phyloP scores from a whole-genome alignment of 306 rosid genomes.

The Echinosophora koreensis region DNA sequence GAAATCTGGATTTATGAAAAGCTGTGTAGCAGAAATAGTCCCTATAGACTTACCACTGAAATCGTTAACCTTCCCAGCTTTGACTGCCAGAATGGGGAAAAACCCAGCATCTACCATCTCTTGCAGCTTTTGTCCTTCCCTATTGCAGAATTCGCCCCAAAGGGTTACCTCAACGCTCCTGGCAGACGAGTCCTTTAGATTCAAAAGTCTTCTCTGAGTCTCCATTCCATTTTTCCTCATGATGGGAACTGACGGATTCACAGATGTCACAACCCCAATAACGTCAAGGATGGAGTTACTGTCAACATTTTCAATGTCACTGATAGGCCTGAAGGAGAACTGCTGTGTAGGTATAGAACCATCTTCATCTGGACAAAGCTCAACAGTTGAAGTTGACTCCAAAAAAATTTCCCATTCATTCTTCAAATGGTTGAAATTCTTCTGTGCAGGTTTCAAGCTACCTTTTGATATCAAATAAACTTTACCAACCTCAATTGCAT shows the following conservation, averaged over 20 bases:
- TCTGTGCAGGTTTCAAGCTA: constrained; percentile 91
- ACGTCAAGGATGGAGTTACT: constrained; percentile 82
- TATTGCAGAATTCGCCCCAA: constrained; percentile 97
- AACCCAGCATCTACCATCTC: constrained; percentile 69
- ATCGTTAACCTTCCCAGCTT: constrained; percentile 90
- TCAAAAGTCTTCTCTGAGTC: constrained; percentile 85
- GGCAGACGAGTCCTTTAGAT: constrained; percentile 83
- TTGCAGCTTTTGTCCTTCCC: constrained; percentile 91
- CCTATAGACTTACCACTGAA: constrained; percentile 94
- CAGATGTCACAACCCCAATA: constrained; percentile 80
- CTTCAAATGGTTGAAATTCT: constrained; percentile 92
- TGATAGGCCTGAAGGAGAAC: constrained; percentile 84
- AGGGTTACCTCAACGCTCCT: constrained; percentile 87
- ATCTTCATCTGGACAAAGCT: constrained; percentile 90
- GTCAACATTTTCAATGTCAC: constrained; percentile 81
- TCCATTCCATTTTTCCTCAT: constrained; percentile 99
- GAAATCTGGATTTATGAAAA: constrained; percentile 84
- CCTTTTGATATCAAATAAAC: constrained; percentile 95
- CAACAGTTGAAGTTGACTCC: constrained; percentile 82
- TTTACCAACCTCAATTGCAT: constrained; percentile 82
- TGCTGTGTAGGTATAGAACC: constrained; percentile 90
- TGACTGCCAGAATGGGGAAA: constrained; percentile 86
- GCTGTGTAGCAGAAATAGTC: constrained; percentile 88
- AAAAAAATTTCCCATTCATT: constrained; percentile 95
- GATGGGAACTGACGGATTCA: constrained; percentile 90